These are phyloP conservation scores for Colletotrichum echinochloae DNA, from an alignment of 2,329 filamentous ascomycete species.

Conservation along the genomic window DNA sequence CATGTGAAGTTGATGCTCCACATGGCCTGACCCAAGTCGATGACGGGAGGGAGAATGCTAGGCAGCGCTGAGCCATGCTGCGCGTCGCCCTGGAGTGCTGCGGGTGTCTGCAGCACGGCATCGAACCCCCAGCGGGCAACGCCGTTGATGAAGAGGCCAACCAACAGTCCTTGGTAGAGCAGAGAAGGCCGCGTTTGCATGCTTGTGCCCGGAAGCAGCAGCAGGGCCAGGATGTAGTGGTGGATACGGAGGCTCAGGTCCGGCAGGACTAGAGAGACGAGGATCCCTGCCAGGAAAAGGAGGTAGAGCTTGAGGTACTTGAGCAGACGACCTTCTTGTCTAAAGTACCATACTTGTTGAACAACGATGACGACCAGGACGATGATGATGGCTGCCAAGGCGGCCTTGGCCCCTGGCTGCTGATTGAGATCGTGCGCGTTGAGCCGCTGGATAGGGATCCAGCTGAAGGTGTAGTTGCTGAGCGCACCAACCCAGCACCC, in stretches of 20 bases:
- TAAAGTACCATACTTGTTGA: constrained; percentile 86
- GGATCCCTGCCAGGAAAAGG: constrained; percentile 73
- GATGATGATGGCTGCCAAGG: constrained; percentile 82
- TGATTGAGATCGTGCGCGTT: constrained; percentile 89
- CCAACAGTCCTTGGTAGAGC: constrained; percentile 87
- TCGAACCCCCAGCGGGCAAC: constrained; percentile 96
- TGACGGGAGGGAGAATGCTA: constrained; percentile 59
- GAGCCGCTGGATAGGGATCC: constrained; percentile 93
- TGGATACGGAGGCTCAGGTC: constrained; percentile 88
- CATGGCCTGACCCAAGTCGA: constrained; percentile 58
- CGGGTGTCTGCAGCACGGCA: constrained; percentile 84
- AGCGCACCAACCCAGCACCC: constrained; percentile 91
- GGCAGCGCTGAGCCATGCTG: constrained; percentile 73
- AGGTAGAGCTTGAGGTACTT: constrained; percentile 83
- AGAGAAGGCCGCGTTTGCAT: constrained; percentile 88
- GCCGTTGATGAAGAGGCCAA: constrained; percentile 94
- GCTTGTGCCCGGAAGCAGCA: constrained; percentile 88
- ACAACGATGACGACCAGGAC: constrained; percentile 75
- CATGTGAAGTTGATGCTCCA: constrained; percentile 76
- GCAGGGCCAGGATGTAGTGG: constrained; percentile 90
- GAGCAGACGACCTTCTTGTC: constrained; percentile 83
- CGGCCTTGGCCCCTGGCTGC: constrained; percentile 89
- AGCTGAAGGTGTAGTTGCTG: constrained; percentile 94
- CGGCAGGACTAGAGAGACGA: constrained; percentile 79
- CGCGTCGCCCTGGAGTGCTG: constrained; percentile 76